Conservation (phyloP, 257 asterid genomes). For the Lantana camara region DNA sequence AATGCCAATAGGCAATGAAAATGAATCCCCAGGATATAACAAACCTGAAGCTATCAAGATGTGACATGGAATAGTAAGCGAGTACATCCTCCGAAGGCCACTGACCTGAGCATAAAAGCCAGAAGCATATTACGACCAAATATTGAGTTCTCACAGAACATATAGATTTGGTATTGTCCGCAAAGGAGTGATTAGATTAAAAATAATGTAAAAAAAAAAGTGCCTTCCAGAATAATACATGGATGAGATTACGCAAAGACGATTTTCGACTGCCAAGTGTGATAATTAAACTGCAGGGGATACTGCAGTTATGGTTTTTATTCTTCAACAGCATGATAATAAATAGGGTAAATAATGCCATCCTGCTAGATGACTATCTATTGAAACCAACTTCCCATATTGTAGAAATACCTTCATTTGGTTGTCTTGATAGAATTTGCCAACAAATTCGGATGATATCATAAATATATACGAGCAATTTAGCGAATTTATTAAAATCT, state of each 20-base stretch:
- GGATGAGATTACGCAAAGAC: constrained; percentile 15
- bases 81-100: constrained; percentile 98
- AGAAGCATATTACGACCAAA: constrained; percentile 18
- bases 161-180: neutral
- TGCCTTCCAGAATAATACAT: neutral
- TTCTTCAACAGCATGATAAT: too few species aligned
- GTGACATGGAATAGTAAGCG: constrained; percentile 73
- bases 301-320: neutral
- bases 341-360: too few species aligned
- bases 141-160: neutral
- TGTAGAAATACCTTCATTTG: too few species aligned
- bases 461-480: too few species aligned
- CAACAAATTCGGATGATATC: too few species aligned
- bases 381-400: too few species aligned
- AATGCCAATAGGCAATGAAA: constrained; percentile 13
- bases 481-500: too few species aligned
- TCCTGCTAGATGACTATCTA: too few species aligned
- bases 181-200: constrained; percentile 10
- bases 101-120: constrained; percentile 63
- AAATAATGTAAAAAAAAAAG: neutral
- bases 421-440: too few species aligned
- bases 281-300: neutral
- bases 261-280: neutral
- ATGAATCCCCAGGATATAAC: constrained; percentile 10
- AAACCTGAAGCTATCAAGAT: constrained; percentile 66